These are phyloP conservation scores for Dryas alaskensis DNA, from an alignment of 306 rosid genomes.

Conservation along the genomic window DNA sequence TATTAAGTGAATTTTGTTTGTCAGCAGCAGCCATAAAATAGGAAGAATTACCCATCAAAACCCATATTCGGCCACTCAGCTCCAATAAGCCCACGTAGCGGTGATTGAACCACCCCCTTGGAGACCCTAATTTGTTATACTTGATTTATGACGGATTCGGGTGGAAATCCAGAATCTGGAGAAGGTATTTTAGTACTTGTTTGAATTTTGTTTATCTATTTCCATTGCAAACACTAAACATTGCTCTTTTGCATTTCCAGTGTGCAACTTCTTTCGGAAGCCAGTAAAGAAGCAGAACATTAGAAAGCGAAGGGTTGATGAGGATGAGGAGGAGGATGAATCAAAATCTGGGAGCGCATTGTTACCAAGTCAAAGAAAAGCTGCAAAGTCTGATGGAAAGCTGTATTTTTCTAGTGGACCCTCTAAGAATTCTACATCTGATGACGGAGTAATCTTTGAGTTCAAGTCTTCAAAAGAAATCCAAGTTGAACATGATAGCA, in stretches of 20 bases:
- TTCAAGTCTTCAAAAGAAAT: constrained; percentile 69
- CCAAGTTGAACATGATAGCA: constrained; percentile 75
- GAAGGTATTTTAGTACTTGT: constrained; percentile 25
- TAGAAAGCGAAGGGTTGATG: constrained; percentile 33
- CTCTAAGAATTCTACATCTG: constrained; percentile 20
- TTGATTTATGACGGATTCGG: constrained; percentile 31
- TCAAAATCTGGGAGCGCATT: constrained; percentile 23
- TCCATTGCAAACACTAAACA: neutral
- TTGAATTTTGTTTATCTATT: neutral
- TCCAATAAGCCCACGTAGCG: neutral
- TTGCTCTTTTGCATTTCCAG: constrained; percentile 25
- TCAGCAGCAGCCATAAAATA: neutral
- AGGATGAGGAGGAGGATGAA: constrained; percentile 35
- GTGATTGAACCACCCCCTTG: neutral
- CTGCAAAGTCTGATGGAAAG: constrained; percentile 35
- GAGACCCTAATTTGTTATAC: neutral
- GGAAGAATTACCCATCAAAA: neutral
- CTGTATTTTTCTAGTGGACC: constrained; percentile 37
- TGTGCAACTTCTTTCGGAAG: constrained; percentile 50
- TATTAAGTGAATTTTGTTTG: neutral
- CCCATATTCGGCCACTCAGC: neutral
- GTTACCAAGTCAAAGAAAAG: constrained; percentile 32
- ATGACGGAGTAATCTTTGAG: constrained; percentile 30
- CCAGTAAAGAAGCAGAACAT: constrained; percentile 40
- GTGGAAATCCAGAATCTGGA: constrained; percentile 36